These are phyloP conservation scores for Venturia asperata DNA, from an alignment of 2,329 filamentous ascomycete species.

Conservation along the genomic window DNA sequence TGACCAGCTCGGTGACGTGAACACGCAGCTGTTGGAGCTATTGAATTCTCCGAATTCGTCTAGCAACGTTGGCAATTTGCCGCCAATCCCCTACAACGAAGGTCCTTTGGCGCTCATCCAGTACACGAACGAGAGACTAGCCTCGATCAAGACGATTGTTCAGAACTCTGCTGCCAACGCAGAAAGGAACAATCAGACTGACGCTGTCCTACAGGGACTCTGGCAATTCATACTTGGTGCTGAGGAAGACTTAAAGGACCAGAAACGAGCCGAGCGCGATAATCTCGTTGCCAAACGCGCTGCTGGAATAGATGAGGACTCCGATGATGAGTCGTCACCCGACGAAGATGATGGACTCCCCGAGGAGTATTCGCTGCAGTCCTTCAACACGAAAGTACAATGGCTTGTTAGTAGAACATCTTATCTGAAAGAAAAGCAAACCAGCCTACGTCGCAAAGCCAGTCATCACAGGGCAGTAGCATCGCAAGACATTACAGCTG, in stretches of 20 bases:
- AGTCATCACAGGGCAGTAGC: conserved; percentile 89
- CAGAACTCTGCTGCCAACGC: conserved; percentile 26
- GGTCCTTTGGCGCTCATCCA: conserved; percentile 60
- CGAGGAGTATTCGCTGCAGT: conserved; percentile 63
- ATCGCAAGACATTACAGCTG: conserved; percentile 48
- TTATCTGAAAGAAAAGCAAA: conserved; percentile 76
- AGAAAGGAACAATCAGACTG: conserved; percentile 10
- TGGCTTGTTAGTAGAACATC: conserved; percentile 71
- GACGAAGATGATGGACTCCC: conserved; percentile 47
- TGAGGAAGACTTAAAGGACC: conserved; percentile 36
- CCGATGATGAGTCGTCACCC: conserved; percentile 54
- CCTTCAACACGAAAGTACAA: conserved; percentile 72
- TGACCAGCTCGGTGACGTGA: conserved; percentile 46
- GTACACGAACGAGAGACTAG: conserved; percentile 58
- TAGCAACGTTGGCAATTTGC: background rate
- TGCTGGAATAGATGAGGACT: conserved; percentile 43
- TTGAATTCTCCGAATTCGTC: conserved; percentile 23
- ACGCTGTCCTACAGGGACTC: conserved; percentile 31
- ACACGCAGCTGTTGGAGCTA: conserved; percentile 52
- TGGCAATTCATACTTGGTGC: conserved; percentile 47
- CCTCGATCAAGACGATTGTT: conserved; percentile 31
- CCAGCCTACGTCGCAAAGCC: conserved; percentile 82
- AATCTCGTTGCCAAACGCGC: conserved; percentile 34
- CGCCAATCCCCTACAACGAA: conserved; percentile 2
- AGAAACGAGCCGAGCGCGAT: conserved; percentile 31